These are phyloP conservation scores for Echinochloa phyllopogon DNA, from an alignment of 176 grass and related monocot genomes.

Conservation along the genomic window DNA sequence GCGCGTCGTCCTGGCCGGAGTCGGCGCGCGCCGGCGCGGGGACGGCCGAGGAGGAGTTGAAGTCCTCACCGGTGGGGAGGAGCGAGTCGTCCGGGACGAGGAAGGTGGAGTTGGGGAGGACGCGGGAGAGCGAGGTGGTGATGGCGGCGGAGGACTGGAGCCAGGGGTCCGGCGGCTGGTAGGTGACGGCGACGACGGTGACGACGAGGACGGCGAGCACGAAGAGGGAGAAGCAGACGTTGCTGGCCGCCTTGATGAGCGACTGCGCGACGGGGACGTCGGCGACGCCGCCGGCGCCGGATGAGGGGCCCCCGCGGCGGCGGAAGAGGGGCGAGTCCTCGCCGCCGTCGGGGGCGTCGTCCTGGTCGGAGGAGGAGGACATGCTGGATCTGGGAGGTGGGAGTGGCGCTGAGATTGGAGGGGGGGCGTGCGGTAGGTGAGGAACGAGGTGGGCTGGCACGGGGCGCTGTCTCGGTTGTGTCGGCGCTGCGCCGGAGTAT, in stretches of 20 bases:
- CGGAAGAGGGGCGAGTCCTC: conserved; percentile 7
- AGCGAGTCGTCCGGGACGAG: conserved; percentile 78
- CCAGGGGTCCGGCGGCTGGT: conserved; percentile 97
- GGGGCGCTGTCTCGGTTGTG: not conserved
- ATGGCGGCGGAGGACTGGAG: conserved; percentile 86
- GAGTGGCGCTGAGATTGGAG: conserved; percentile 20
- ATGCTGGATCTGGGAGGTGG: conserved; percentile 8
- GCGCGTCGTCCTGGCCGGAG: not conserved
- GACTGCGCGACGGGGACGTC: conserved; percentile 80
- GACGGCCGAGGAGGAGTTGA: conserved; percentile 44
- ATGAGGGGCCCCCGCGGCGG: not conserved
- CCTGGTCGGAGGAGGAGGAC: conserved; percentile 44
- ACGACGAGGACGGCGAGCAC: conserved; percentile 85
- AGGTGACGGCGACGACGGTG: conserved; percentile 92
- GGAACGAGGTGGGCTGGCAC: not conserved
- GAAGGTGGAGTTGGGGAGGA: conserved; percentile 78
- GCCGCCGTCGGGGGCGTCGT: conserved; percentile 35
- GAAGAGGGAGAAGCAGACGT: conserved; percentile 89
- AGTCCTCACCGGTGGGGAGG: conserved; percentile 92
- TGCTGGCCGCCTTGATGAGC: conserved; percentile 74
- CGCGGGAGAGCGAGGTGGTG: conserved; percentile 67
- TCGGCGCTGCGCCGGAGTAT: not conserved
- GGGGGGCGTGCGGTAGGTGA: not conserved
- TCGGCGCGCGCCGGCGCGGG: conserved; percentile 21
- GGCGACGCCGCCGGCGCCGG: not conserved